Evolutionary conservation across 2,329 filamentous ascomycete species (phyloP).

Genomic region (Colletotrichum gigasporum): DNA sequence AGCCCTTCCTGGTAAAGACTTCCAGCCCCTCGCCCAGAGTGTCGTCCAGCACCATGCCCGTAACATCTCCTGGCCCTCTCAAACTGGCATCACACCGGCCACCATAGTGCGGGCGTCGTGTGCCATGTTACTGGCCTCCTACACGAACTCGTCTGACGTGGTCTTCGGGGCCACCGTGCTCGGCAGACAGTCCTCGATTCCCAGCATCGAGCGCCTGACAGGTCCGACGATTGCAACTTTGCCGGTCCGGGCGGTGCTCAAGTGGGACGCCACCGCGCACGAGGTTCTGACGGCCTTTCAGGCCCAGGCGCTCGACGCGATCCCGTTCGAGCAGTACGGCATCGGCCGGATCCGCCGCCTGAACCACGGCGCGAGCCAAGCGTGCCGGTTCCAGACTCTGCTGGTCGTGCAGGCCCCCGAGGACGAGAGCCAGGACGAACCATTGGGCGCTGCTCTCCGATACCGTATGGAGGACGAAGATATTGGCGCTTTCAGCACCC

Average conservation of each 20-base stretch:
- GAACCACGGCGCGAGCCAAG: slow-evolving; percentile 13
- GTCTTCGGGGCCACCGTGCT: slow-evolving; percentile 37
- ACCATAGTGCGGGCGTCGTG: slow-evolving; percentile 38
- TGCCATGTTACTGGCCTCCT: too few relatives aligned
- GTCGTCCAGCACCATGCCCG: not conserved
- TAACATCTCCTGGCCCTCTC: not conserved
- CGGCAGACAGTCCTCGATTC: slow-evolving; percentile 37
- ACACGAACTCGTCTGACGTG: slow-evolving; percentile 34
- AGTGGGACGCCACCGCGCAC: not conserved
- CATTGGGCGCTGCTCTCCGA: too few relatives aligned
- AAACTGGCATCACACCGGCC: not conserved
- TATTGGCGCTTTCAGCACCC: too few relatives aligned
- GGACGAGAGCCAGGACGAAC: too few relatives aligned
- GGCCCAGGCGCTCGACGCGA: not conserved
- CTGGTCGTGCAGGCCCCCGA: slow-evolving; percentile 39
- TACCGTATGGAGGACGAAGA: too few relatives aligned
- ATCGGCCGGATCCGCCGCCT: not conserved
- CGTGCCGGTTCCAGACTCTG: slow-evolving; percentile 37
- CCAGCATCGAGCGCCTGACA: slow-evolving; percentile 33
- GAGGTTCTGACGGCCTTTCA: not conserved
- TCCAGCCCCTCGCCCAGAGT: not conserved
- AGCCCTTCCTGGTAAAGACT: too few relatives aligned
- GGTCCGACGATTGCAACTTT: slow-evolving; percentile 36
- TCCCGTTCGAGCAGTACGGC: not conserved
- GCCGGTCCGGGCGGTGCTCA: slow-evolving; percentile 31